These are phyloP conservation scores for Taxawa tesnikishii DNA, from an alignment of 2,329 filamentous ascomycete genomes.

Conservation along the genomic window DNA sequence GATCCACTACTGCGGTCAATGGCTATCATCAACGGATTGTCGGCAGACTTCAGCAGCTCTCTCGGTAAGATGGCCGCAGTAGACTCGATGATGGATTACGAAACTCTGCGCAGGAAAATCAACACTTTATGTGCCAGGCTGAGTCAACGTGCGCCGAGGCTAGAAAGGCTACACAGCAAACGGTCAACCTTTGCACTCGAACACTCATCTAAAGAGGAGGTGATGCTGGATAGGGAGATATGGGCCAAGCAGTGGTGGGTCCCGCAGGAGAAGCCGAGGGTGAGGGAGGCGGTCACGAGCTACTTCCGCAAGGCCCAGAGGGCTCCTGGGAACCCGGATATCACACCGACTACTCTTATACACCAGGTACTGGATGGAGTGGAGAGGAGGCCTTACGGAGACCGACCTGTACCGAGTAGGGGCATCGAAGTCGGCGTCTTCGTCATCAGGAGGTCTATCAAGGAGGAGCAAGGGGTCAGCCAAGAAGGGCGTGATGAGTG, in stretches of 20 bases:
- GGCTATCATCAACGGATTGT: slow-evolving; percentile 45
- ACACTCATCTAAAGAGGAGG: slow-evolving; percentile 38
- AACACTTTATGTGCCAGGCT: slow-evolving; percentile 14
- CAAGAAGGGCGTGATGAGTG: no score
- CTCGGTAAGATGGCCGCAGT: slow-evolving; percentile 44
- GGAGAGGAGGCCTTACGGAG: slow-evolving; percentile 35
- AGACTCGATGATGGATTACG: slow-evolving; percentile 42
- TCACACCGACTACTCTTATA: slow-evolving; percentile 40
- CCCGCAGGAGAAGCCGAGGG: slow-evolving; percentile 49
- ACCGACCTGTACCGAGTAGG: slow-evolving; percentile 28
- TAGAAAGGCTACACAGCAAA: slow-evolving; percentile 17
- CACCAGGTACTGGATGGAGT: slow-evolving; percentile 48
- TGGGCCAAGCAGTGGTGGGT: slow-evolving; percentile 53
- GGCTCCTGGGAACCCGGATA: slow-evolving; percentile 20
- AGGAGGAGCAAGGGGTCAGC: no score
- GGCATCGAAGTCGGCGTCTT: slow-evolving; percentile 37
- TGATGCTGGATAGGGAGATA: slow-evolving; percentile 36
- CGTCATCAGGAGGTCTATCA: slow-evolving; percentile 28
- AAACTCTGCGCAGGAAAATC: slow-evolving; percentile 27
- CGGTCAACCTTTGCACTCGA: slow-evolving; percentile 27
- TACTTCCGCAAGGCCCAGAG: slow-evolving; percentile 32
- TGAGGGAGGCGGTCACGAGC: slow-evolving; percentile 37
- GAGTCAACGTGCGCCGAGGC: slow-evolving; percentile 13
- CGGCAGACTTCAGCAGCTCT: slow-evolving; percentile 41
- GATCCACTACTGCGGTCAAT: slow-evolving; percentile 49